Base-by-base conservation (phyloP, 257 asterid genomes). In the Solanum bulbocastanum region DNA sequence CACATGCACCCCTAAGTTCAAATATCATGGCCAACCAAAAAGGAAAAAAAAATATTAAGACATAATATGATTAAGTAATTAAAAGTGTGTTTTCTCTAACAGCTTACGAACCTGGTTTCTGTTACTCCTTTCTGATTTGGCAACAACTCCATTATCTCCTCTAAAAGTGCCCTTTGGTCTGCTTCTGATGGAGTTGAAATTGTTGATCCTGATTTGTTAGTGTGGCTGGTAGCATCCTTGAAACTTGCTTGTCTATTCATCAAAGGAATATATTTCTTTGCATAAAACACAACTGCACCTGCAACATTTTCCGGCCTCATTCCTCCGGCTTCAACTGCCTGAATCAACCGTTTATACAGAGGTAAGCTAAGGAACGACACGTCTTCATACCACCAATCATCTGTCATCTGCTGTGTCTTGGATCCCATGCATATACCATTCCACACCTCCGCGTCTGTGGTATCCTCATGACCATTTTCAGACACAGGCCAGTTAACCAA, bases 371-470 rank as follows among this genome's bases (percentile, higher is more conserved):
- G 88, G 33, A 75, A 87, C 10, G 79, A 35, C 37, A 87, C 86
- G 9, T 76, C 88, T 76, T 87, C 79, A 37, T 56, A 76, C 88
- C 88, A 87, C 88, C 88, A 87, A 58, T 87, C 88, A 58, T 87
- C 88, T 36, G 62, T 83, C 39, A 75, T 27, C 20, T 42, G 68
- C 27, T 36, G 65, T 62, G 76, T 33, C 27, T 39, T 87, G 0
- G 30, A n/a, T 36, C 37, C 36, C 0, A 10, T 27, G 23, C 49
- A 36, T 46, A 87, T 87, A 4, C 88, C 88, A n/a, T 87, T 87
- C 88, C 88, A 75, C 33, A 73, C 62, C 10, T 35, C 71, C 14
- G 23, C 14, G 20, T 16, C 58, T 3, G 86, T 46, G 27, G 68
- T 30, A 81, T 37, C 69, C 85, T 46, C 85, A 0, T 18, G 85